A percentile compares a stretch with the other conserved stretches of the same genome.
phyloP scores from a whole-genome alignment of 228 moss, liverwort and hornwort genomes.

The Sphagnum magellanicum region DNA sequence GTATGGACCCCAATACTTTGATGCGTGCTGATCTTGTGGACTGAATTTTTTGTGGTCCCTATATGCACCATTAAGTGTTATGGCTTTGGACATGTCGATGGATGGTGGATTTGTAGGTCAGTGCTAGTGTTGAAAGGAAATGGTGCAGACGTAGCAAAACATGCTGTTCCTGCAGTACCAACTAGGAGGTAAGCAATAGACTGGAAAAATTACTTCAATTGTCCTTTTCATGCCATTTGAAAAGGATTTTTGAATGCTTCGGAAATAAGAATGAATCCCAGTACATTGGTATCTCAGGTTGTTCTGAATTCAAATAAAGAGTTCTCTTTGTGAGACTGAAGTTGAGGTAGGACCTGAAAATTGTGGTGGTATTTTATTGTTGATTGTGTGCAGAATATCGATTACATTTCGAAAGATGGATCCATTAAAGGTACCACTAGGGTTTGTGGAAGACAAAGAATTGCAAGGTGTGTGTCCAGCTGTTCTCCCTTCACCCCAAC shows the following conservation, averaged over 20 bases:
- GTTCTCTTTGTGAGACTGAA: too few relatives aligned
- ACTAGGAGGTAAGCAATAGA: conserved; percentile 30
- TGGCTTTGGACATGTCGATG: not conserved
- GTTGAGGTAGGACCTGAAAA: too few relatives aligned
- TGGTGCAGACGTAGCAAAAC: conserved; percentile 80
- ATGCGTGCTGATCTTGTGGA: too few relatives aligned
- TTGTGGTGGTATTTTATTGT: too few relatives aligned
- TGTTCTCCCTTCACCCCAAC: conserved; percentile 5
- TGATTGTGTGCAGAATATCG: conserved; percentile 46
- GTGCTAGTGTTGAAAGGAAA: conserved; percentile 74
- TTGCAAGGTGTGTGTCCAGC: conserved; percentile 23
- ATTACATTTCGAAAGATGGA: conserved; percentile 94
- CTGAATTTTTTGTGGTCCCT: too few relatives aligned
- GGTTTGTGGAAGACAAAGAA: conserved; percentile 27
- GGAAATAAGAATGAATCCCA: too few relatives aligned
- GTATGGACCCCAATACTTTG: too few relatives aligned
- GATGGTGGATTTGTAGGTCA: conserved; percentile 35
- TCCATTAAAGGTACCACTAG: conserved; percentile 51
- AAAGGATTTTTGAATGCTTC: too few relatives aligned
- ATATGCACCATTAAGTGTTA: too few relatives aligned
- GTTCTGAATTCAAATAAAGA: too few relatives aligned
- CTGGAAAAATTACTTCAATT: not conserved
- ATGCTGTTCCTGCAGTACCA: conserved; percentile 78
- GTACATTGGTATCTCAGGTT: too few relatives aligned
- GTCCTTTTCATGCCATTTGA: too few relatives aligned